Evolutionary conservation across 257 asterid species (phyloP), one percentile per base, ranked within the genome.

Genomic region (Gentiana dahurica): DNA sequence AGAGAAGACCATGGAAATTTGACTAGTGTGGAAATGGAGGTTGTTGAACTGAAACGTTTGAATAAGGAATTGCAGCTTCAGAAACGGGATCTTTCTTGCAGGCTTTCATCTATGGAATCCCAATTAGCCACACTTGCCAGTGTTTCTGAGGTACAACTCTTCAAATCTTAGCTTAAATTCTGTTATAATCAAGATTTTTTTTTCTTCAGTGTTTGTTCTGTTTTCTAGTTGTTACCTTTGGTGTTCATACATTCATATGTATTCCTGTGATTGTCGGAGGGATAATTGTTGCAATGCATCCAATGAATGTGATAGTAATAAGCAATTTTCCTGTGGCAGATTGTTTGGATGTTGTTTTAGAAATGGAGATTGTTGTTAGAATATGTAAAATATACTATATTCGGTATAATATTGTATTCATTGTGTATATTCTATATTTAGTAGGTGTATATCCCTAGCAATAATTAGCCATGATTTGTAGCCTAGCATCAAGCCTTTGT

Each of bases 1-100:
- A 68, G 56, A 34, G 73, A 78, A 59, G 70, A 57, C 36, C 58
- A 41, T 12, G 81, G 73, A 57, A 55, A 55, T 64, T 59, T 61
- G 68, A 58, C 63, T 50, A 55, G 78, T 13, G 71, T 71, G 52
- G 97, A 83, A 67, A 69, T 89, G 79, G 97, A 89, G 77, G 87
- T 86, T 53, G 72, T 89, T 4, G 95, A 89, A 85, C 65, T 89
- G 70, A 86, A 90, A 77, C 79, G 97, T 36, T 55, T 89, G 83
- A 89, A 89, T 71, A 89, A 86, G 77, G 97, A 89, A 85, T 78
- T 89, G 65, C 97, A 89, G 79, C 84, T 89, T 65, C 88, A 89
- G 64, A 89, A 86, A 79, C 83, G 95, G 66, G 79, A 74, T 69
- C 87, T 89, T 50, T 75, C 79, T 72, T 74, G 93, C 66, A 78